These are phyloP conservation scores for Thelonectria olida DNA, from an alignment of 2,329 filamentous ascomycete species.

Conservation along the genomic window DNA sequence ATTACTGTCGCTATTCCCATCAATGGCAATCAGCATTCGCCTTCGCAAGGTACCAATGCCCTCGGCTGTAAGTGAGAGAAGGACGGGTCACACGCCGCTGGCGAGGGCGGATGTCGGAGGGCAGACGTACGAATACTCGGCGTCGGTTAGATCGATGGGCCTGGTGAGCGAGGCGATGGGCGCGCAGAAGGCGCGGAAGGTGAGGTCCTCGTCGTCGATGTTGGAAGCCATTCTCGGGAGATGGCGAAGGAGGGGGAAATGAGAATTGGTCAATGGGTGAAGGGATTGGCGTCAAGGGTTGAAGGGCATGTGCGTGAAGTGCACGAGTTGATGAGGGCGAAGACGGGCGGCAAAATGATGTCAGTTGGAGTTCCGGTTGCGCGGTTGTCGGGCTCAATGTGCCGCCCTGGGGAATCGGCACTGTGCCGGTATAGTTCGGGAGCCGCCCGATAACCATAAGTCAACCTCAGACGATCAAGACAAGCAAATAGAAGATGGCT, in stretches of 20 bases:
- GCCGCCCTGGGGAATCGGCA: neutral
- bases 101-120: neutral
- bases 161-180: slow-evolving; percentile 48
- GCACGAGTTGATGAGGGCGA: no score
- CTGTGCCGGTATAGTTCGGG: neutral
- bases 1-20: no score
- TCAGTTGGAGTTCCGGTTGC: slow-evolving; percentile 1
- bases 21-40: no score
- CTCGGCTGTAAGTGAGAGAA: no score
- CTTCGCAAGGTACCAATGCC: no score
- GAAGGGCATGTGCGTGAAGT: no score
- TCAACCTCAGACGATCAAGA: neutral
- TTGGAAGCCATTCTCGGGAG: neutral
- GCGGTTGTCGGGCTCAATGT: neutral
- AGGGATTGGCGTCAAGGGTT: neutral
- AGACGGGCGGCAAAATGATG: slow-evolving; percentile 1
- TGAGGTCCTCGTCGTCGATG: slow-evolving; percentile 47
- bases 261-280: neutral
- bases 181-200: slow-evolving; percentile 49
- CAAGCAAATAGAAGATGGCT: neutral
- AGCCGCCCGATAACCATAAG: neutral
- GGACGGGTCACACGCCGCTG: neutral
- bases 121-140: slow-evolving; percentile 43
- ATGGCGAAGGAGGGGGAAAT: neutral
- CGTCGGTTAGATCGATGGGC: slow-evolving; percentile 57